These are phyloP conservation scores for Quercus aquifolioides DNA, from an alignment of 306 rosid species.

Conservation along the genomic window DNA sequence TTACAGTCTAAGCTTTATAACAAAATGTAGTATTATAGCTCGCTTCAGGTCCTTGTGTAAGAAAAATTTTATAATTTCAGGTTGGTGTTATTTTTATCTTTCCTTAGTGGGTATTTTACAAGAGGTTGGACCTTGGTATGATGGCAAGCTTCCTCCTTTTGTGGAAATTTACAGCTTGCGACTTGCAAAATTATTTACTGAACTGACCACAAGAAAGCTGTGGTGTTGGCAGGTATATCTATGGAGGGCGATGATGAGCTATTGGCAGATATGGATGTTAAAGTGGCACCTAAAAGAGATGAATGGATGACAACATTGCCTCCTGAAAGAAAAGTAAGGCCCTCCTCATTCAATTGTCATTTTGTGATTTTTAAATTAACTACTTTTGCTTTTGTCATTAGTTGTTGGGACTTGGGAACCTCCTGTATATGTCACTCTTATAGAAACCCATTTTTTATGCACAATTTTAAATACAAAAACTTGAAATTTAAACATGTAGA, in stretches of 20 bases:
- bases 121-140: too few relatives aligned
- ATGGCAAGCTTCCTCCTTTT: too few relatives aligned
- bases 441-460: background rate
- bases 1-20: background rate
- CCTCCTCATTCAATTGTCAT: constrained; percentile 7
- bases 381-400: background rate
- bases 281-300: constrained; percentile 74
- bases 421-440: background rate
- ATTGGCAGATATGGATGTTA: constrained; percentile 66
- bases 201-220: constrained; percentile 21
- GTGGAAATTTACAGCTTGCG: constrained; percentile 7
- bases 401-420: background rate
- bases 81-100: background rate
- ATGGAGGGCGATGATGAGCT: constrained; percentile 98
- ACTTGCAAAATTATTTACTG: constrained; percentile 15
- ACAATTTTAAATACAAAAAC: too few relatives aligned
- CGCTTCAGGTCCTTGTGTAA: background rate
- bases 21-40: background rate
- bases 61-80: background rate
- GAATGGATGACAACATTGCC: constrained; percentile 97
- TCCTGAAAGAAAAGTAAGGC: constrained; percentile 78
- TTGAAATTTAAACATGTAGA: too few relatives aligned
- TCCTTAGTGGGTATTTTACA: background rate
- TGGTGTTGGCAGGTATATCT: constrained; percentile 66
- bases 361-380: background rate